These are phyloP conservation scores for Firmiana major DNA, from an alignment of 345 rosid genomes.

Conservation along the genomic window DNA sequence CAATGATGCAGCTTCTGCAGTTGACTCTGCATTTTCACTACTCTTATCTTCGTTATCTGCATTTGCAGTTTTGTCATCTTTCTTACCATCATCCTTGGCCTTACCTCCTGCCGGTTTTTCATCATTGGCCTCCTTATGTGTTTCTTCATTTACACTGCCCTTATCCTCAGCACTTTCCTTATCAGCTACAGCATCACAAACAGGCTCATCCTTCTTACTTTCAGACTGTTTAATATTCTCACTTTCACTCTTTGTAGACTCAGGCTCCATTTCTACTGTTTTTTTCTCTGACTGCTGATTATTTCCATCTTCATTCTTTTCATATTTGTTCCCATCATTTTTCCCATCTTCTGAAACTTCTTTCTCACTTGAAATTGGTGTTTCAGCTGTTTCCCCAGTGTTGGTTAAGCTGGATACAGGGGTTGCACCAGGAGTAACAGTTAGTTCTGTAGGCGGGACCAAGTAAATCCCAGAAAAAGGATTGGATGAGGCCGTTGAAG, in stretches of 20 bases:
- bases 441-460: slow-evolving; percentile 41
- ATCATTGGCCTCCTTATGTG: slow-evolving; percentile 31
- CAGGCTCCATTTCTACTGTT: slow-evolving; percentile 19
- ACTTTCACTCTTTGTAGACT: slow-evolving; percentile 28
- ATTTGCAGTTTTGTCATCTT: slow-evolving; percentile 29
- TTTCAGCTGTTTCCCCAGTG: slow-evolving; percentile 36
- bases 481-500: slow-evolving; percentile 52
- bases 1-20: slow-evolving; percentile 42
- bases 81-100: slow-evolving; percentile 23
- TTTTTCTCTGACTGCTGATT: slow-evolving; percentile 18
- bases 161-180: slow-evolving; percentile 27
- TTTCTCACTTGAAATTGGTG: slow-evolving; percentile 22
- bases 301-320: slow-evolving; percentile 18
- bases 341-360: slow-evolving; percentile 25
- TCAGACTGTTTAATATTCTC: slow-evolving; percentile 24
- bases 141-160: slow-evolving; percentile 34
- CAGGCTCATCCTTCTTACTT: slow-evolving; percentile 23
- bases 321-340: slow-evolving; percentile 10
- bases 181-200: slow-evolving; percentile 23
- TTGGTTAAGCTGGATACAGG: slow-evolving; percentile 19
- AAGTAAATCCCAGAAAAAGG: slow-evolving; percentile 81
- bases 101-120: slow-evolving; percentile 34
- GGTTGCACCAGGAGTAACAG: slow-evolving; percentile 9
- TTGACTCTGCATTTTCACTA: slow-evolving; percentile 35
- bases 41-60: slow-evolving; percentile 38